These are phyloP conservation scores for Termitomyces sp. DNA, from an alignment of 768 basidiomycete genomes.

Conservation along the genomic window DNA sequence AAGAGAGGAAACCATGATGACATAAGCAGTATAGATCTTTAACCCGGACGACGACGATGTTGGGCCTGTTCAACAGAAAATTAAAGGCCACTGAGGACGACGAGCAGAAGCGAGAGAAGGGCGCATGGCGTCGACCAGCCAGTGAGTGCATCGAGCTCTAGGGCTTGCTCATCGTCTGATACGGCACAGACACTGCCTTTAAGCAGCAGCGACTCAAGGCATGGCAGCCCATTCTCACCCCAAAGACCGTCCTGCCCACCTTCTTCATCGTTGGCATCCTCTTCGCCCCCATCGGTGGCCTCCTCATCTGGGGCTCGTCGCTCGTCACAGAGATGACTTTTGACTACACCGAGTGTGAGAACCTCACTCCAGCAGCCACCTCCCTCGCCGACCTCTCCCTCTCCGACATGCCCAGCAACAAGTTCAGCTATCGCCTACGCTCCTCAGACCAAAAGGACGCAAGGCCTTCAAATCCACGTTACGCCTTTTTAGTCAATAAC, in stretches of 20 bases:
- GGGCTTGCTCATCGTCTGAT: slow-evolving; percentile 15
- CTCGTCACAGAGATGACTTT: slow-evolving; percentile 91
- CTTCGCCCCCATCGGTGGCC: slow-evolving; percentile 93
- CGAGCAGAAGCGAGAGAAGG: slow-evolving; percentile 75
- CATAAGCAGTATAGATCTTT: slow-evolving; percentile 19
- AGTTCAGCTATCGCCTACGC: slow-evolving; percentile 63
- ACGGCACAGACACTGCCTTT: slow-evolving; percentile 83
- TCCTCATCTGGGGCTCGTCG: slow-evolving; percentile 83
- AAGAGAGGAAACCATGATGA: slow-evolving; percentile 48
- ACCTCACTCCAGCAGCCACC: slow-evolving; percentile 40
- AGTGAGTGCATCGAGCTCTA: slow-evolving; percentile 43
- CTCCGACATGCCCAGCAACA: slow-evolving; percentile 54
- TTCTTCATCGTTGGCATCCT: slow-evolving; percentile 92
- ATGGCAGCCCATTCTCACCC: slow-evolving; percentile 99
- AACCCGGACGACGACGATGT: slow-evolving; percentile 10
- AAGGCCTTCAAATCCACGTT: slow-evolving; percentile 56
- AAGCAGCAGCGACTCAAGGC: slow-evolving; percentile 99
- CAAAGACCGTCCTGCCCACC: slow-evolving; percentile 95
- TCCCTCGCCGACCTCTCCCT: slow-evolving; percentile 34
- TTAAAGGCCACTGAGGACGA: slow-evolving; percentile 22
- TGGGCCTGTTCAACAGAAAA: slow-evolving; percentile 54
- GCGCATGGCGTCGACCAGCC: slow-evolving; percentile 79
- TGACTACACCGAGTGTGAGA: slow-evolving; percentile 93
- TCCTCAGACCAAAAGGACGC: slow-evolving; percentile 48
- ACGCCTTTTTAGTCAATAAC: slow-evolving; percentile 62